These are phyloP conservation scores for Malbranchea cinnamomea DNA, from an alignment of 2,329 filamentous ascomycete species.

Conservation along the genomic window DNA sequence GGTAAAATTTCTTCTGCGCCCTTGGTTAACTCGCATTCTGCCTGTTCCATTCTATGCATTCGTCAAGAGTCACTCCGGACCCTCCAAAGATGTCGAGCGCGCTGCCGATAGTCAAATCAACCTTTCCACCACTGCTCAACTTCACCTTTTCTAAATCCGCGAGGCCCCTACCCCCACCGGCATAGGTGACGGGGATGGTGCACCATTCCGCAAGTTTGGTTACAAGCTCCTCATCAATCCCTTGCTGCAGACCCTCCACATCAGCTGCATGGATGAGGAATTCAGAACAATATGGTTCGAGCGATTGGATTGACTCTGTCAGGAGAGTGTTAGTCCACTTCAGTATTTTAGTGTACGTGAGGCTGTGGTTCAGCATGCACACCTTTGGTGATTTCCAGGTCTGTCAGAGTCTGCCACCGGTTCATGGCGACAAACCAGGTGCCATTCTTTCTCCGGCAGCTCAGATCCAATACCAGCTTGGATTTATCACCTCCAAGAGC, in stretches of 20 bases:
- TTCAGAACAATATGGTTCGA: conserved; percentile 89
- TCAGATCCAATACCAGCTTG: conserved; percentile 88
- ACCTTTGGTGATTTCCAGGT: conserved; percentile 88
- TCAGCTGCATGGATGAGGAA: conserved; percentile 96
- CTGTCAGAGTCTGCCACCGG: conserved; percentile 95
- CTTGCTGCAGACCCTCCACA: conserved; percentile 83
- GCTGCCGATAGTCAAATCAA: conserved; percentile 92
- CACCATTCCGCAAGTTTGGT: conserved; percentile 68
- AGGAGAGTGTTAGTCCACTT: conserved; percentile 2
- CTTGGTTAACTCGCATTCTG: conserved; percentile 15
- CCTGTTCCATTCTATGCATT: conserved; percentile 79
- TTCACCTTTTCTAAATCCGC: conserved; percentile 74
- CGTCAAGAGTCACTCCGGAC: conserved; percentile 67
- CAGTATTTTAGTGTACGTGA: neutral
- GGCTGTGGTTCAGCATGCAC: conserved; percentile 12
- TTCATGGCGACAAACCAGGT: conserved; percentile 98
- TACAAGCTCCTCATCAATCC: conserved; percentile 79
- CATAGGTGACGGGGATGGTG: conserved; percentile 85
- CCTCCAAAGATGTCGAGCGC: conserved; percentile 94
- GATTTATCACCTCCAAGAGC: conserved; percentile 58
- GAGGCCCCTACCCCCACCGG: conserved; percentile 74
- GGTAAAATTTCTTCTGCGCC: too few relatives aligned
- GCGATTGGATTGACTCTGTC: conserved; percentile 54
- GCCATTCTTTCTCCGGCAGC: conserved; percentile 62
- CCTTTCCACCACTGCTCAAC: conserved; percentile 58